Evolutionary conservation across 495 filamentous ascomycete genomes (phyloP).

Genomic region (Penicillium macrosclerotiorum): DNA sequence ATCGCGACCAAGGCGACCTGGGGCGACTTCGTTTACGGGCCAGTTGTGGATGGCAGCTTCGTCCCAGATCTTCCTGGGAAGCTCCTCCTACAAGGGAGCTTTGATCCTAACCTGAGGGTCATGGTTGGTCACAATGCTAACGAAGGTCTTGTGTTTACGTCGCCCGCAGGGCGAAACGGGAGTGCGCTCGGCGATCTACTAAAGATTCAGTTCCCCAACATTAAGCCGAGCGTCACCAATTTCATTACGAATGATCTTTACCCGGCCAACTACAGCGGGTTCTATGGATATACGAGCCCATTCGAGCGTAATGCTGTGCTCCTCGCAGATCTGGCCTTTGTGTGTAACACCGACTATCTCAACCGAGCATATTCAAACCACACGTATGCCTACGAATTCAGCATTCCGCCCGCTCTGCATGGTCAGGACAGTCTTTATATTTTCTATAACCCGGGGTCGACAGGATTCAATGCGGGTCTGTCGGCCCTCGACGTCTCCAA

Average conservation of each 20-base stretch:
- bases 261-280: slow-evolving; percentile 58
- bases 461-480: slow-evolving; percentile 12
- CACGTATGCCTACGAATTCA: slow-evolving; percentile 60
- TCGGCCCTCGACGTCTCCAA: slow-evolving; percentile 29
- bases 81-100: slow-evolving; percentile 55
- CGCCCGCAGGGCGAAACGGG: slow-evolving; percentile 47
- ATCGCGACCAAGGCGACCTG: slow-evolving; percentile 40
- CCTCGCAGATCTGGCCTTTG: slow-evolving; percentile 50
- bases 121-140: slow-evolving; percentile 57
- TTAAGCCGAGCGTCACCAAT: slow-evolving; percentile 41
- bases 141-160: slow-evolving; percentile 58
- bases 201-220: slow-evolving; percentile 32
- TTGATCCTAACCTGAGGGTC: slow-evolving; percentile 51
- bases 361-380: slow-evolving; percentile 48
- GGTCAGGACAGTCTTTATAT: slow-evolving; percentile 62
- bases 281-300: slow-evolving; percentile 39
- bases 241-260: slow-evolving; percentile 52
- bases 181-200: slow-evolving; percentile 47
- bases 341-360: slow-evolving; percentile 59
- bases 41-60: slow-evolving; percentile 58
- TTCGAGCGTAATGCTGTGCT: slow-evolving; percentile 34
- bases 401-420: slow-evolving; percentile 52
- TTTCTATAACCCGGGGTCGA: slow-evolving; percentile 58
- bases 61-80: slow-evolving; percentile 54
- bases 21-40: slow-evolving; percentile 55